Conservation (phyloP, 352 stramenopile genomes). For the Globisporangium cylindrosporum region DNA sequence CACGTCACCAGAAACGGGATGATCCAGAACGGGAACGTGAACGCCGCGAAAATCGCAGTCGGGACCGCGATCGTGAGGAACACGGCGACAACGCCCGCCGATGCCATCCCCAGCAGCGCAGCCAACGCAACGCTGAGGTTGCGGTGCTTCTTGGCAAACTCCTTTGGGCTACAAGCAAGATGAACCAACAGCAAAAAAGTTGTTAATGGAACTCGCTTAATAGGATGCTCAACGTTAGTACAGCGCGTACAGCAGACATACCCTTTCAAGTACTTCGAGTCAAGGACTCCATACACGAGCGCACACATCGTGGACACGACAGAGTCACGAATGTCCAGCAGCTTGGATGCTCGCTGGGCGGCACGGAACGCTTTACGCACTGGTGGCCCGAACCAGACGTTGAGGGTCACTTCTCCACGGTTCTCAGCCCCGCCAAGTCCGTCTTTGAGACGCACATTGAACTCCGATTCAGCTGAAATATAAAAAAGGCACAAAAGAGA, state of each 20-base stretch:
- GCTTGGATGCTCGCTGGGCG: constrained; percentile 58
- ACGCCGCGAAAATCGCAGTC: constrained; percentile 59
- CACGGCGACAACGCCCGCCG: constrained; percentile 44
- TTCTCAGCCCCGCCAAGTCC: constrained; percentile 28
- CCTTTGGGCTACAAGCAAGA: constrained; percentile 30
- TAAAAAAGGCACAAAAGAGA: background rate
- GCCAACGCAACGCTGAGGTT: constrained; percentile 63
- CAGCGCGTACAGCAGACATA: constrained; percentile 11
- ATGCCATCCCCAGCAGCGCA: constrained; percentile 48
- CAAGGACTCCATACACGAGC: constrained; percentile 28
- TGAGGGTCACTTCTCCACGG: constrained; percentile 56
- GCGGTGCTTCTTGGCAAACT: constrained; percentile 75
- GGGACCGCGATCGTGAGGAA: constrained; percentile 74
- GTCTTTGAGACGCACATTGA: constrained; percentile 54
- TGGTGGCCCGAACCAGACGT: constrained; percentile 77
- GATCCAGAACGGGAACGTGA: constrained; percentile 87
- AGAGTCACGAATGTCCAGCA: constrained; percentile 72
- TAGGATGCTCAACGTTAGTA: background rate
- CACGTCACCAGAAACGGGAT: constrained; percentile 66
- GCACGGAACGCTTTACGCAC: constrained; percentile 79
- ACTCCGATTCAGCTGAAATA: constrained; percentile 26
- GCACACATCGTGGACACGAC: constrained; percentile 54
- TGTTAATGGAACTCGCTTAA: background rate
- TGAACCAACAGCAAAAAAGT: constrained; percentile 8
- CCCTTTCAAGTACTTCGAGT: constrained; percentile 45